Evolutionary conservation across 2,329 filamentous ascomycete species (phyloP), one percentile per base, ranked within the genome.

Genomic region (Colletotrichum tanaceti): DNA sequence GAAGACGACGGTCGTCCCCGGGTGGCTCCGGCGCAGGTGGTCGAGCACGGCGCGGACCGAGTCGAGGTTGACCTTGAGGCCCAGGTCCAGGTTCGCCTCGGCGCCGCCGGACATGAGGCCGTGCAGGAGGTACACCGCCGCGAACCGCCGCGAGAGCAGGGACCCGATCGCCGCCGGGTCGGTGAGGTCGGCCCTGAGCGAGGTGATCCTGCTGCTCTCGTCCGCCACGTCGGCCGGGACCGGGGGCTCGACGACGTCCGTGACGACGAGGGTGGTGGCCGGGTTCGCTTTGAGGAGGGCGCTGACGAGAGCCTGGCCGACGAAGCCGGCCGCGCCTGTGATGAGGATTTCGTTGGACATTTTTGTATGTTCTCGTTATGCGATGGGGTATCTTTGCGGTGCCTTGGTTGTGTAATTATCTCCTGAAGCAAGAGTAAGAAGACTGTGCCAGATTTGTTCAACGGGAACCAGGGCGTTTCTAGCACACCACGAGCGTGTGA

Each of bases 21-120:
- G 83, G 5, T 80, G 79, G 38, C 74, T 62, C 0, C 22, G 70
- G n/a, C 86, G 80, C 44, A 89, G 78, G 16, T 79, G 77, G 57
- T 90, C 87, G 7, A 90, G 79, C 0, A 90, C 76, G 39, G 77
- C 75, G 24, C 85, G 81, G 2, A 87, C 87, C 2, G 85, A 85
- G 71, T 89, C 87, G 53, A 89, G 80, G 73, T 90, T 90, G 62
- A 89, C 87, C 50, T 79, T 81, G 68, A 88, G 81, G 0, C 88
- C 67, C 78, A 83, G 72, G 79, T 87, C 75, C 79, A 88, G 78
- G 60, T 90, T 85, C 16, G 85, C 85, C 77, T 90, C 88, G 14
- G 87, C 84, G 7, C 87, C 88, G 24, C 84, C 84, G 0, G 86
- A 89, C 88, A 90, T 90, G 77, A 90, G 87, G 47, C 88, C 88